These are phyloP conservation scores for Lachancea fermentati DNA, from an alignment of 805 yeast species.

Conservation along the genomic window DNA sequence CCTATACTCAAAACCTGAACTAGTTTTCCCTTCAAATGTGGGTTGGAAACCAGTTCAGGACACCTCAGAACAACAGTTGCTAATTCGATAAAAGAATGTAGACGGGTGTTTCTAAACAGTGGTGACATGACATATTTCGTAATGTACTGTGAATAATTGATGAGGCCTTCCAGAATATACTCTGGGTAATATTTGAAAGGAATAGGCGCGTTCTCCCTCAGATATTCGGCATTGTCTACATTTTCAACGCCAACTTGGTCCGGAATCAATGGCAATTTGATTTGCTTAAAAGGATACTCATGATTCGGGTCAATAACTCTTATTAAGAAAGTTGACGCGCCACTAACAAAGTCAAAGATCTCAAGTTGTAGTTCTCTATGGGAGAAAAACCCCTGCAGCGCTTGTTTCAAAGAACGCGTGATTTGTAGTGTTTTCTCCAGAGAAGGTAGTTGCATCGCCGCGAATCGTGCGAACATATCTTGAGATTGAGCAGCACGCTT, in stretches of 20 bases:
- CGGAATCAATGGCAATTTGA: slow-evolving; percentile 54
- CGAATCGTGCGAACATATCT: slow-evolving; percentile 29
- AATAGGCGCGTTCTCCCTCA: slow-evolving; percentile 57
- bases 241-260: slow-evolving; percentile 58
- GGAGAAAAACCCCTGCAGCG: slow-evolving; percentile 58
- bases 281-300: slow-evolving; percentile 46
- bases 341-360: slow-evolving; percentile 71
- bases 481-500: slow-evolving; percentile 18
- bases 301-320: slow-evolving; percentile 71
- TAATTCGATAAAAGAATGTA: slow-evolving; percentile 60
- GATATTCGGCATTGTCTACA: slow-evolving; percentile 68
- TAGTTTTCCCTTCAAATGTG: slow-evolving; percentile 82
- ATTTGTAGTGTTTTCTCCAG: slow-evolving; percentile 39
- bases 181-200: slow-evolving; percentile 88
- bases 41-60: slow-evolving; percentile 82
- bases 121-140: slow-evolving; percentile 53
- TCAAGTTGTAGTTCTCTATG: slow-evolving; percentile 55
- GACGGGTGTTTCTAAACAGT: slow-evolving; percentile 46
- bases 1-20: slow-evolving; percentile 80
- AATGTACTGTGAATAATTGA: slow-evolving; percentile 63
- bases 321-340: slow-evolving; percentile 66
- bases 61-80: slow-evolving; percentile 72
- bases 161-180: slow-evolving; percentile 73
- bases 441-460: slow-evolving; percentile 42
- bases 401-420: slow-evolving; percentile 43